Conservation (phyloP, 441 rosid genomes). For the Erysimum cheiri region DNA sequence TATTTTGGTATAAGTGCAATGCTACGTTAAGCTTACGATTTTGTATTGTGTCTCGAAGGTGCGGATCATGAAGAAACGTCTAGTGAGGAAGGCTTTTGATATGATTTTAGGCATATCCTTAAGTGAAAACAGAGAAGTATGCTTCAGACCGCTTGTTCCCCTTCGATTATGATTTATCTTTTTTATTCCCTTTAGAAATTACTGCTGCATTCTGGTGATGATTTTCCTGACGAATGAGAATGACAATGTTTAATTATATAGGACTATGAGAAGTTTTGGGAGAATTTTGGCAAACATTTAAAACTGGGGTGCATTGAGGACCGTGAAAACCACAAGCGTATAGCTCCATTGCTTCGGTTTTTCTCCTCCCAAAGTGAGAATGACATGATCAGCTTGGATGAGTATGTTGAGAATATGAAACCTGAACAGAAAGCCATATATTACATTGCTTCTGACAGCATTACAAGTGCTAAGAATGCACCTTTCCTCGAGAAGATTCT, state of each 20-base stretch:
- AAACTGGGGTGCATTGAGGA: conserved; percentile 96
- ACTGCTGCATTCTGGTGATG: conserved; percentile 5
- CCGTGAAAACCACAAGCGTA: conserved; percentile 93
- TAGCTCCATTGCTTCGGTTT: conserved; percentile 90
- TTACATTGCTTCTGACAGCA: conserved; percentile 87
- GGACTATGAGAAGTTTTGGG: conserved; percentile 98
- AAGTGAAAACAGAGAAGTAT: conserved; percentile 87
- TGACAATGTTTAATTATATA: conserved; percentile 38
- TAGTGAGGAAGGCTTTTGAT: conserved; percentile 90
- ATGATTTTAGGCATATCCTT: conserved; percentile 92
- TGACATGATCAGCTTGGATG: conserved; percentile 94
- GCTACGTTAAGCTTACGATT: conserved; percentile 22
- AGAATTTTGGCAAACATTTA: conserved; percentile 79
- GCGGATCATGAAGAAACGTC: conserved; percentile 90
- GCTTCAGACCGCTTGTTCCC: conserved; percentile 23
- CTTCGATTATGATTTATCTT: neutral
- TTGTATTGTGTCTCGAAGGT: conserved; percentile 57
- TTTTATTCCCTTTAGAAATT: neutral
- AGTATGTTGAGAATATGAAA: conserved; percentile 96
- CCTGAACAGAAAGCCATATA: conserved; percentile 90
- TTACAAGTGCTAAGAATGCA: conserved; percentile 82
- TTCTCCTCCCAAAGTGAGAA: conserved; percentile 96
- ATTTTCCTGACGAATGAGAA: conserved; percentile 6
- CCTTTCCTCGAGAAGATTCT: conserved; percentile 94
- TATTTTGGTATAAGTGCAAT: neutral